Evolutionary conservation across 306 rosid genomes (phyloP), one percentile per base, ranked within the genome.

Genomic region (Gastrolobium villosum): DNA sequence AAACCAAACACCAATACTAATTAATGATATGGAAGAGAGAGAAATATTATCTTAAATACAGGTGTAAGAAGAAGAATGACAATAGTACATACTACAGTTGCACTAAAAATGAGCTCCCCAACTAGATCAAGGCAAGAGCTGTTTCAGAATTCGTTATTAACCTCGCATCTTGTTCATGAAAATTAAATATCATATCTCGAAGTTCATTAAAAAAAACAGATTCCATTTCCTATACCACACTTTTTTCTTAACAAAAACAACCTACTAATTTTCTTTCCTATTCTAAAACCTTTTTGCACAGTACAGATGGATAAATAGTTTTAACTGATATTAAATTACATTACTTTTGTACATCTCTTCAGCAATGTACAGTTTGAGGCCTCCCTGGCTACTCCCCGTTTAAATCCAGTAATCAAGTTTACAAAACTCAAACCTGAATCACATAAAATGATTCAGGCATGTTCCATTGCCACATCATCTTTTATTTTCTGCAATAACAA

Each of bases 401-500:
- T 72, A 15, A 67, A 72, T 79, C 57, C 69, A 79, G 15, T 8
- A 31, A 40, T 49, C 14, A 79, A 70, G 66, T 28, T 60, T 28
- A 41, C 10, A 60, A 35, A 26, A 65, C 37, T 31, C 41, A 34
- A 48, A 11, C 59, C 64, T 40, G 78, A 34, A 35, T 71, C 26
- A 20, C 6, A 30, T 40, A 5, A 80, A 53, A 41, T 9, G 37
- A 35, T 15, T 78, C 78, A 82, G 63, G 49, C 67, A 52, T 53
- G 59, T 70, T 81, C 67, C 30, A 57, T 34, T 79, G 35, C 57
- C 2, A 15, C 71, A 2, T 55, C 80, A 9, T 32, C 79, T 82
- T 72, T 84, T 61, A 82, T 36, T 71, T 83, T 83, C 97, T 92
- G 87, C 86, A 77, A 61, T 68, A 75, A 52, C 48, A 48, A 57